Evolutionary conservation across 495 filamentous ascomycete species (phyloP).

Genomic region (Penicillium roqueforti): DNA sequence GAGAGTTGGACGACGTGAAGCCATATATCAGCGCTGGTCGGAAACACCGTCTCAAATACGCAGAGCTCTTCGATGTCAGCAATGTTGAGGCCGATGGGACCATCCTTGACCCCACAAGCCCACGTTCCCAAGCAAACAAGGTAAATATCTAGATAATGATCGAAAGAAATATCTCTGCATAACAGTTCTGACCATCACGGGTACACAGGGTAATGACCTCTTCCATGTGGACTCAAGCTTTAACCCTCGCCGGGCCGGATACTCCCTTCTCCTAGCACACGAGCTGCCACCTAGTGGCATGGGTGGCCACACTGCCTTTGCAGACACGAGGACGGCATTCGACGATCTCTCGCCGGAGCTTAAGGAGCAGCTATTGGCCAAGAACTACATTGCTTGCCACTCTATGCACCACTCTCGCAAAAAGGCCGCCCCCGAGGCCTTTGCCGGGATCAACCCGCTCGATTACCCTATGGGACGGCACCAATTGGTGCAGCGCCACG

Average conservation of each 20-base stretch:
- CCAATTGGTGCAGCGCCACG: conserved; percentile 48
- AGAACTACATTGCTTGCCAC: conserved; percentile 49
- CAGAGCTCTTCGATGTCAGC: conserved; percentile 54
- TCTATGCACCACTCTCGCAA: conserved; percentile 51
- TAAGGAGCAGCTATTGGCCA: conserved; percentile 32
- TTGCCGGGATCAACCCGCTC: conserved; percentile 41
- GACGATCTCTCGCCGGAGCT: conserved; percentile 41
- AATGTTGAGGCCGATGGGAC: conserved; percentile 46
- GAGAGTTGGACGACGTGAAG: conserved; percentile 52
- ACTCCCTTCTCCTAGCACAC: conserved; percentile 49
- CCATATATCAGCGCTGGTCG: conserved; percentile 43
- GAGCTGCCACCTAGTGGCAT: conserved; percentile 46
- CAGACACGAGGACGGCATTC: conserved; percentile 52
- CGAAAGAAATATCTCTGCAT: too few species aligned
- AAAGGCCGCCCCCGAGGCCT: conserved; percentile 47
- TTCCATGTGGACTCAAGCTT: conserved; percentile 57
- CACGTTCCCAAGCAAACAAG: conserved; percentile 34
- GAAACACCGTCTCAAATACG: conserved; percentile 42
- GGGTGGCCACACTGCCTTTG: conserved; percentile 55
- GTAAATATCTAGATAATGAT: not conserved
- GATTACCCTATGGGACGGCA: conserved; percentile 44
- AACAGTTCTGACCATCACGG: not conserved
- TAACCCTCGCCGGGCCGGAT: conserved; percentile 54
- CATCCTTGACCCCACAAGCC: conserved; percentile 32
- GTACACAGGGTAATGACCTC: conserved; percentile 44